Evolutionary conservation across 1,284 basidiomycete genomes (phyloP), one percentile per base, ranked within the genome.

Genomic region (Meripilus lineatus): DNA sequence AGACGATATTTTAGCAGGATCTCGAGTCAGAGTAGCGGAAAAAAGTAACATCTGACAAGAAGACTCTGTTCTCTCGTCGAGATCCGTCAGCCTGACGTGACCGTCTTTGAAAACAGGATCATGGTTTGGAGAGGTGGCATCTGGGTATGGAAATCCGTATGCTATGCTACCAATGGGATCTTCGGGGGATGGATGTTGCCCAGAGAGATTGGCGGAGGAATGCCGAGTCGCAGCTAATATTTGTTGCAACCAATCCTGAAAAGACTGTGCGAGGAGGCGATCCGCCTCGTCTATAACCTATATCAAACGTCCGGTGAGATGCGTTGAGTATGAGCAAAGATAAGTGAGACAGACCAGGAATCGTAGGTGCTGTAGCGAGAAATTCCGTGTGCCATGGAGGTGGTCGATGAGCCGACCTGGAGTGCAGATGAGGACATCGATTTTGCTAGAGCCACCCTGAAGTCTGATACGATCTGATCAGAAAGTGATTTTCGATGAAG

Each of bases 221-320:
- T 81, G 76, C 23, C 77, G 75, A 4, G 81, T 84, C 7, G 89
- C 89, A 1, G 75, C 67, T 5, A 94, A 70, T 3, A 96, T 85
- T 56, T 84, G 83, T 10, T 78, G 75, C 2, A 96, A 70, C 95
- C 95, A 99, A 58, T 93, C 88, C 64, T 98, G 93, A 67, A 97
- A 98, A 1, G 90, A 93, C 62, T 98, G 93, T 5, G 89, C 89
- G 4, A 99, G 75, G 2, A 99, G 74, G 18, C 94, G 79, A 62
- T 99, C 96, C 0, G 96, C 96, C 69, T 99, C 96, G 62, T 99
- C 96, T 45, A 99, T 92, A 15, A 99, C 83, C 90, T 93, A 39
- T 21, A 26, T 41, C 23, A 14, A 42, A 36, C 15, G 10, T 39
- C 18, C 18, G 10, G 30, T 24, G 11, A 26, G 34, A 50, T 42